Base-by-base conservation (phyloP, 2,329 filamentous ascomycete genomes). In the Lachnellula willkommii region DNA sequence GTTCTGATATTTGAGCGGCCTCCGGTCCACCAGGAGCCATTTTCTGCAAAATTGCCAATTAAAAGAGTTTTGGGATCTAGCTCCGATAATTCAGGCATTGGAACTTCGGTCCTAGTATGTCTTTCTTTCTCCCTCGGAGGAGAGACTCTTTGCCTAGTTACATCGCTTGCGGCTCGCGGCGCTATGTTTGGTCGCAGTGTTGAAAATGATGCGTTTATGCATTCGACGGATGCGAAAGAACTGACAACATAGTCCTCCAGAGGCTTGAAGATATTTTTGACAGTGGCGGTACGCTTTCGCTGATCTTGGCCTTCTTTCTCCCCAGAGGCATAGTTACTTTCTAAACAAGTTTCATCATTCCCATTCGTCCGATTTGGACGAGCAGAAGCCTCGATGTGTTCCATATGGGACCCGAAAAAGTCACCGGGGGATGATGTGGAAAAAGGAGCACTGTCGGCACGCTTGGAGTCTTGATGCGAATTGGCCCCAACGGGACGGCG, bases 11-110 rank as follows among this genome's bases (percentile, higher is more conserved):
- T 80, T 46, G 60, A 56, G 76, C 60, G 56, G 49, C 79, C 79
- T 1, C 86, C 88, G 47, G 86, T 85, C 88, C 89, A 93, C 89
- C 88, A 93, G 7, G 81, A 82, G 2, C 88, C 89, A 66, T 94
- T 94, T 68, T 94, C 89, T 1, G 85, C 87, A 62, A 92, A 78
- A 65, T 92, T 83, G 2, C 88, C 89, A 2, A 92, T 70, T 6
- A 91, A 75, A 20, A 93, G 74, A 5, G 88, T 80, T 66, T 91
- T 94, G 1, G 87, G 82, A 68, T 94, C 89, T 20, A 91, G 72
- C 50, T 89, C 85, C 37, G 79, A 79, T 3, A 84, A 70, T 51
- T 89, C 85, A 36, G 79, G 78, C 4, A 84, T 70, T 11, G 62
- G 54, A 5, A 58, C 59, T 42, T 65, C 62, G 40, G 60, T 63